Evolutionary conservation across 169 alveolate genomes (phyloP), one percentile per base, ranked within the genome.

Genomic region (Eimeria sp.): DNA sequence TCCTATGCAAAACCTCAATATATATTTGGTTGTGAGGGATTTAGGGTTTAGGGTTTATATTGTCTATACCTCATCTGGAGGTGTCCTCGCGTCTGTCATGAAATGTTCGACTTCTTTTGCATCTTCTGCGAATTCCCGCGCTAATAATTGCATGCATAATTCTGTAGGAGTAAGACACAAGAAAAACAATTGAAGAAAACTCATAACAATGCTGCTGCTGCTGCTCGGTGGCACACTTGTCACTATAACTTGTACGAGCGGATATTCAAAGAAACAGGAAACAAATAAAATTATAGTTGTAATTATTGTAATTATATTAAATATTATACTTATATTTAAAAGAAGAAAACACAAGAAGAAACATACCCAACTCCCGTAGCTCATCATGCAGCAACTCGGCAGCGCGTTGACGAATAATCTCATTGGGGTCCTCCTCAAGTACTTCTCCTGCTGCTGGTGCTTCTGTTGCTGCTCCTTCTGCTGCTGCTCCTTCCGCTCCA

Each of bases 61-160:
- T 34, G 40, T 72, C 11, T 30, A 27, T 30, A 49, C 72, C 27
- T 54, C 72, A 18, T 82, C 90, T 54, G 67, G 49, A n/a, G 72
- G 90, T 22, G 16, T 82, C 22, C 90, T 34, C 14, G 90, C 90
- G 49, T 82, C 90, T 16, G 73, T 54, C 90, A 82, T 82, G 90
- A 82, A 82, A 27, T 82, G 90, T 25, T 82, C 90, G 25, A 82
- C 73, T n/a, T 82, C 90, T n/a, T 82, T 82, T 20, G 90, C 90
- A 49, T 82, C 90, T 20, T 82, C 90, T 1, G 90, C 90, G 27
- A 82, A 82, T 73, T 82, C 90, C n/a, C 54, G 90, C n/a, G 90
- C 90, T 11, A 82, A 45, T 16, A 82, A 49, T 13, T 61, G 72
- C 90, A 82, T 82, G 47, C 90, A 54, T 18, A 82, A 30, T n/a